These are phyloP conservation scores for Ceriops decandra DNA, from an alignment of 345 rosid species.

Conservation along the genomic window DNA sequence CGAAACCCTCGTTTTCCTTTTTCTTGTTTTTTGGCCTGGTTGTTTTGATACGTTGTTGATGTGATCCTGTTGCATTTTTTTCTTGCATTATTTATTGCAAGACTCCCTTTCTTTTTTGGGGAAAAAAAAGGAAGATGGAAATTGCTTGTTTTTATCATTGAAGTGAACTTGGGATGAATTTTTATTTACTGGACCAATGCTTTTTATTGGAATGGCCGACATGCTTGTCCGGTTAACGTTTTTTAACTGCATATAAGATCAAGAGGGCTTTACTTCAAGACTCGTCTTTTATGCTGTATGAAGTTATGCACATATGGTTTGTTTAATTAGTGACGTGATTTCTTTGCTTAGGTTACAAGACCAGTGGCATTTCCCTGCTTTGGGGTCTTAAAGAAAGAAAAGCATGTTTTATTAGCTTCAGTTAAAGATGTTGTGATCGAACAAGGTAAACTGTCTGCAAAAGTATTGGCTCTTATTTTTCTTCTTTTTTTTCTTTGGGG, in stretches of 20 bases:
- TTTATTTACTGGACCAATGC: no score
- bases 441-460: constrained; percentile 41
- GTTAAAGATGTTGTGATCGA: constrained; percentile 61
- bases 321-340: not conserved
- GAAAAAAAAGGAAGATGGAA: no score
- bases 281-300: not conserved
- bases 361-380: constrained; percentile 64
- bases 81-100: not conserved
- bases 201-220: no score
- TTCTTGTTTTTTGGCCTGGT: not conserved
- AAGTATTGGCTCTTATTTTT: not conserved
- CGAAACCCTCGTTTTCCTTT: not conserved
- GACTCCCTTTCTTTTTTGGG: not conserved
- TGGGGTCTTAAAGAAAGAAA: constrained; percentile 63
- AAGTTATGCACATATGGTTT: constrained; percentile 6
- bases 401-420: constrained; percentile 58
- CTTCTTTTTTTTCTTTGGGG: no score
- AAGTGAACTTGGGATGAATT: no score
- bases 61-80: not conserved
- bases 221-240: no score
- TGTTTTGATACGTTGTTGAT: not conserved
- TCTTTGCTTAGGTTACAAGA: constrained; percentile 42
- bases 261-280: no score
- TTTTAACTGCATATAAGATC: no score
- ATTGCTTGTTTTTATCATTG: no score